These are phyloP conservation scores for Podaxis sp. DNA, from an alignment of 768 basidiomycete genomes.

Conservation along the genomic window DNA sequence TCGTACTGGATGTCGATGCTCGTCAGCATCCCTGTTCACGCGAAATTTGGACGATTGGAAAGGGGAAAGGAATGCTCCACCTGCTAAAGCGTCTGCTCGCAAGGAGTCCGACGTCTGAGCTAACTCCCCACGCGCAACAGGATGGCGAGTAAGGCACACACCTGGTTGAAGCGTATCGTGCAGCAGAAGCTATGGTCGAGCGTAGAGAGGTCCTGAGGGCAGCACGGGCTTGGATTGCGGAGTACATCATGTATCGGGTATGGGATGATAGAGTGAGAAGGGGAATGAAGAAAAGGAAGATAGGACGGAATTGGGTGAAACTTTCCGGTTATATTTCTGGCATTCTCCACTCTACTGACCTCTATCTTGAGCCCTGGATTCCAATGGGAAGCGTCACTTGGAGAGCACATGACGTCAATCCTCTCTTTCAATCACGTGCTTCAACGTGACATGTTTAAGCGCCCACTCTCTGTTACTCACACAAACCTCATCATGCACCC, in stretches of 20 bases:
- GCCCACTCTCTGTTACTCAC: not conserved
- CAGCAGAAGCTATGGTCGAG: not conserved
- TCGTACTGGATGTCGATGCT: conserved; percentile 38
- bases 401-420: conserved; percentile 13
- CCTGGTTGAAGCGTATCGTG: conserved; percentile 5
- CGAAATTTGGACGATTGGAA: not conserved
- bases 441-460: not conserved
- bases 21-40: not conserved
- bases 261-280: not conserved
- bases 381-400: not conserved
- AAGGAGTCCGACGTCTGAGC: not conserved
- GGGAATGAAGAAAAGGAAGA: conserved; percentile 1
- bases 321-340: conserved; percentile 12
- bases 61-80: not conserved
- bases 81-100: conserved; percentile 5
- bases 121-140: not conserved
- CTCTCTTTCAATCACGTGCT: not conserved
- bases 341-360: conserved; percentile 6
- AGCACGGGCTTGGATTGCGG: not conserved
- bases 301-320: not conserved
- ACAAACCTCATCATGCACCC: not conserved
- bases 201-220: conserved; percentile 5
- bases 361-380: not conserved
- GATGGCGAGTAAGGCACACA: not conserved
- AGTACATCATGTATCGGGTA: not conserved